Conservation (phyloP, 139 green algal genomes). For the Chlorella sp. region DNA sequence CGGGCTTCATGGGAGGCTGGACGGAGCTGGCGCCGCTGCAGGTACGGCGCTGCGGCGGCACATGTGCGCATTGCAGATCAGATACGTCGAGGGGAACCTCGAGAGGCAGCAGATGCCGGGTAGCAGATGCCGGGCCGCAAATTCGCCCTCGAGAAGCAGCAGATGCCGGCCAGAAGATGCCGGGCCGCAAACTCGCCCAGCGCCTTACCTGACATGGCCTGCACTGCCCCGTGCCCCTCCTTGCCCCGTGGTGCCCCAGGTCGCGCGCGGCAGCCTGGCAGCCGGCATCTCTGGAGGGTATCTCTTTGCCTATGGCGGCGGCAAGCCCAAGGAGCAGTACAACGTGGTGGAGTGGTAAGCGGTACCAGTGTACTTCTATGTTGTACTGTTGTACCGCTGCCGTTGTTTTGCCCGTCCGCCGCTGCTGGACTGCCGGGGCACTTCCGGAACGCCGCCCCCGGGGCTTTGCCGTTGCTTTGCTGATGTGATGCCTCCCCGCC, state of each 20-base stretch:
- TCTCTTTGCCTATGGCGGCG: slow-evolving; percentile 41
- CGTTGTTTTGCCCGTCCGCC: no score
- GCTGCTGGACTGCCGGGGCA: neutral
- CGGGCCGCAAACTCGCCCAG: no score
- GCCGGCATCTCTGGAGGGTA: slow-evolving; percentile 9
- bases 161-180: no score
- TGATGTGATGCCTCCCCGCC: no score
- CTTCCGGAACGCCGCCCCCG: neutral
- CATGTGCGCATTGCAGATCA: no score
- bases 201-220: no score
- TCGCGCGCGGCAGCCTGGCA: slow-evolving; percentile 43
- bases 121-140: no score
- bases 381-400: neutral
- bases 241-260: slow-evolving; percentile 9
- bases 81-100: no score
- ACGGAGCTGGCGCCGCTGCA: slow-evolving; percentile 28
- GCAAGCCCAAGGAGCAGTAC: slow-evolving; percentile 51
- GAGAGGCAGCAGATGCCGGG: no score
- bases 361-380: neutral
- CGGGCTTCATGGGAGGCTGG: slow-evolving; percentile 6
- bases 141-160: no score
- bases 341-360: slow-evolving; percentile 45
- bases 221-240: neutral
- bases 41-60: no score
- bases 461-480: neutral